Conservation (phyloP, 2,329 filamentous ascomycete genomes). For the Cladophialophora immunda region DNA sequence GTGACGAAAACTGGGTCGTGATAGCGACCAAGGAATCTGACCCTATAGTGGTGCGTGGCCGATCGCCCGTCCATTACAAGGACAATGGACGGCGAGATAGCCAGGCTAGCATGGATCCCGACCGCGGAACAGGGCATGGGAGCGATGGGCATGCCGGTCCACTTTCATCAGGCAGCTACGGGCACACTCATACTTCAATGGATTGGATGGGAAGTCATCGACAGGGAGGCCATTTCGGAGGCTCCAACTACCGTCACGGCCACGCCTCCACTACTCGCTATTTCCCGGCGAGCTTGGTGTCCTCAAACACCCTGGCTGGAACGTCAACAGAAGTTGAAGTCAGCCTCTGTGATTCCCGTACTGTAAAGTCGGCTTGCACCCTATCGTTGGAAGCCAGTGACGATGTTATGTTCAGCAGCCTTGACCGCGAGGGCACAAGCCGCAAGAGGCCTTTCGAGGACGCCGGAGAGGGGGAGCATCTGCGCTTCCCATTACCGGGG, state of each 20-base stretch:
- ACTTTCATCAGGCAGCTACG: slow-evolving; percentile 18
- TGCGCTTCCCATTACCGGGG: slow-evolving; percentile 26
- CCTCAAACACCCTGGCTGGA: slow-evolving; percentile 26
- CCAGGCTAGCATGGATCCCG: slow-evolving; percentile 74
- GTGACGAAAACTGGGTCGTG: slow-evolving; percentile 69
- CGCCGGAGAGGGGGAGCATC: slow-evolving; percentile 31
- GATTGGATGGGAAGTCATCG: slow-evolving; percentile 33
- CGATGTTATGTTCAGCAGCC: slow-evolving; percentile 30
- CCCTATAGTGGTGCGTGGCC: slow-evolving; percentile 83
- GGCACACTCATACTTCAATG: slow-evolving; percentile 25
- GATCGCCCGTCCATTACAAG: slow-evolving; percentile 80
- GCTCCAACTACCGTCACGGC: slow-evolving; percentile 35
- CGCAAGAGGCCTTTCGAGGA: slow-evolving; percentile 38
- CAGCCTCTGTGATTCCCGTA: slow-evolving; percentile 28
- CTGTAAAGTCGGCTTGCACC: slow-evolving; percentile 33
- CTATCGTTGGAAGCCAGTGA: slow-evolving; percentile 35
- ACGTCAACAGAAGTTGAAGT: slow-evolving; percentile 33
- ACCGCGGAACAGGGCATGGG: slow-evolving; percentile 64
- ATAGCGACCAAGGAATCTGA: slow-evolving; percentile 77
- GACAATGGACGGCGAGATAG: slow-evolving; percentile 71
- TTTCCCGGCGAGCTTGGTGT: slow-evolving; percentile 34
- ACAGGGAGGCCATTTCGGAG: slow-evolving; percentile 33
- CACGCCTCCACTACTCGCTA: slow-evolving; percentile 23
- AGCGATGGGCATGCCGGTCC: slow-evolving; percentile 44
- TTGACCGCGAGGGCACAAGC: slow-evolving; percentile 16